These are phyloP conservation scores for Pelargonium citronellum DNA, from an alignment of 441 rosid species.

Conservation along the genomic window DNA sequence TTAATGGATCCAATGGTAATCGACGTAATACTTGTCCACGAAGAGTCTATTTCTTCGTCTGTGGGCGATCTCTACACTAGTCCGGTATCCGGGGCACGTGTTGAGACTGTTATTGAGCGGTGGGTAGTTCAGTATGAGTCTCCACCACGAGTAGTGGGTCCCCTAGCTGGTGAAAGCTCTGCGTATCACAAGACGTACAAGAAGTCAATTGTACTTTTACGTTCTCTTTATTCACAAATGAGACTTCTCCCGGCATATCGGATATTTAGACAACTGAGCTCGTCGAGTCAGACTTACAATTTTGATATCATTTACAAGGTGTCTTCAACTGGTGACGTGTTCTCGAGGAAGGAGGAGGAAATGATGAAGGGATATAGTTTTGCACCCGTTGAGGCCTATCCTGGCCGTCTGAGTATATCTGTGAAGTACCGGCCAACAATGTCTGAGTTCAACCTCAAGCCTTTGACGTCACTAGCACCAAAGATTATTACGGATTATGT, in stretches of 20 bases:
- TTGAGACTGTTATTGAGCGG: constrained; percentile 77
- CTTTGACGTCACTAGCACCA: constrained; percentile 55
- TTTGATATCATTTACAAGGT: constrained; percentile 68
- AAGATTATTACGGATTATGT: constrained; percentile 76
- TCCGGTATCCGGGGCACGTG: constrained; percentile 23
- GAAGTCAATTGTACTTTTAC: constrained; percentile 63
- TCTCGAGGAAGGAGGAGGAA: constrained; percentile 56
- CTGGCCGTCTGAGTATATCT: constrained; percentile 58
- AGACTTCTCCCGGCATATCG: constrained; percentile 78
- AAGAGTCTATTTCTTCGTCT: constrained; percentile 34
- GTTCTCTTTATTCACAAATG: constrained; percentile 64
- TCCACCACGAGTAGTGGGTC: constrained; percentile 33
- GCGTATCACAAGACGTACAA: constrained; percentile 62
- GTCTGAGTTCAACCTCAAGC: constrained; percentile 60
- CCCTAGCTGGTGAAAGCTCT: constrained; percentile 40
- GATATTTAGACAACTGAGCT: constrained; percentile 56
- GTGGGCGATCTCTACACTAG: constrained; percentile 28
- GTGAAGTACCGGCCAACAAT: constrained; percentile 61
- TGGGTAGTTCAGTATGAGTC: constrained; percentile 78
- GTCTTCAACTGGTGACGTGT: constrained; percentile 61
- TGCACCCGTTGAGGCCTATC: constrained; percentile 67
- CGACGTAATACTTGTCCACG: constrained; percentile 61
- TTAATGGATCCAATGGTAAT: constrained; percentile 70
- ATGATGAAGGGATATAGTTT: constrained; percentile 55
- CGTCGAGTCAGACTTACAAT: constrained; percentile 50